Evolutionary conservation across 169 alveolate genomes (phyloP).

Genomic region (Eimeria tenella): DNA sequence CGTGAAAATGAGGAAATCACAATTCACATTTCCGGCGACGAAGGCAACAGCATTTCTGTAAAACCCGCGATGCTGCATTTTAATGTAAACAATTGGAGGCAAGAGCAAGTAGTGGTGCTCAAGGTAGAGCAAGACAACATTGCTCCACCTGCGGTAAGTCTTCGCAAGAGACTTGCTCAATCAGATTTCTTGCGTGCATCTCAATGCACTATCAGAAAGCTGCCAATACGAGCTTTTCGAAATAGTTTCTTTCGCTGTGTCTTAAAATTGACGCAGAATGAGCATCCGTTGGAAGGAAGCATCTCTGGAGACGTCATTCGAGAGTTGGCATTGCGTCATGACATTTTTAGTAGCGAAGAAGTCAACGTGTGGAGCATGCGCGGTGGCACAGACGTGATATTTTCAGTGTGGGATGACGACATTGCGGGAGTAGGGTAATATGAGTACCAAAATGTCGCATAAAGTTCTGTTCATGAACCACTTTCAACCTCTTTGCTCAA

Average conservation of each 20-base stretch:
- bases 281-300: slow-evolving; percentile 35
- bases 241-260: too few species aligned
- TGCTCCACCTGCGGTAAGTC: slow-evolving; percentile 55
- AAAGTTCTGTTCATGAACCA: too few species aligned
- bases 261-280: neutral
- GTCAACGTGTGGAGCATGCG: slow-evolving; percentile 34
- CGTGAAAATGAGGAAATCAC: slow-evolving; percentile 42
- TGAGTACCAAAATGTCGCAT: too few species aligned
- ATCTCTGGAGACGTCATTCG: slow-evolving; percentile 10
- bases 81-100: slow-evolving; percentile 17
- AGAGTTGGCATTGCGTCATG: slow-evolving; percentile 14
- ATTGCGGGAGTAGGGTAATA: slow-evolving; percentile 43
- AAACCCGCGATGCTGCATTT: slow-evolving; percentile 45
- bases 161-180: too few species aligned
- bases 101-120: slow-evolving; percentile 9
- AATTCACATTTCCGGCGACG: slow-evolving; percentile 13
- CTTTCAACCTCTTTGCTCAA: neutral
- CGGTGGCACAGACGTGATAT: slow-evolving; percentile 49
- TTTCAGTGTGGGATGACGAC: slow-evolving; percentile 71
- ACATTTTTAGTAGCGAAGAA: slow-evolving; percentile 32
- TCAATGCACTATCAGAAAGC: neutral
- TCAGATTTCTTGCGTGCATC: neutral
- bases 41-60: slow-evolving; percentile 4
- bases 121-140: slow-evolving; percentile 45
- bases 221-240: too few species aligned